Base-by-base conservation (phyloP, 257 asterid species). In the Rehmannia glutinosa region DNA sequence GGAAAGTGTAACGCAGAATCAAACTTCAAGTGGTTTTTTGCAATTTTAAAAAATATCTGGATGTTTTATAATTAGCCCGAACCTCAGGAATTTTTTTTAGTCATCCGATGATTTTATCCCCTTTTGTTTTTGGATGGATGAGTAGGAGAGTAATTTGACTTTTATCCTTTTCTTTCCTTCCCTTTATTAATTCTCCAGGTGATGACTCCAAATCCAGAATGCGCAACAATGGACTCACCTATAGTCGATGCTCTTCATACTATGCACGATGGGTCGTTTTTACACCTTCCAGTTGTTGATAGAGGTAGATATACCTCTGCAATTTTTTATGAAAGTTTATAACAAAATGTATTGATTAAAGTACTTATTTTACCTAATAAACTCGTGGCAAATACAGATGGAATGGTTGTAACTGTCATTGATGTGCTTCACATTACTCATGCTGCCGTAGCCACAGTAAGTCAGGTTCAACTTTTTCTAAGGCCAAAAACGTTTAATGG, bases 131-230 rank as follows among this genome's bases (percentile, higher is more conserved):
- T 53, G 12, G 33, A n/a, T n/a, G n/a, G n/a, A n/a, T n/a, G n/a
- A n/a, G n/a, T n/a, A n/a, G n/a, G n/a, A 3, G 11, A 19, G 25
- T 42, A 17, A 38, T 39, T 61, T 33, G 46, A 54, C 38, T 6
- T 63, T 9, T 56, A 38, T 19, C 15, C 47, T 28, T 20, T 61
- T 52, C 19, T 23, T 38, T 24, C 0, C 19, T 35, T 45, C 58
- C 25, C 8, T 24, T 5, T 50, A 16, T 35, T 38, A 53, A 57
- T 45, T 66, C 64, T 71, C 24, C 73, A 94, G 99, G 97, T 89
- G 71, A 91, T 94, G 97, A 88, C 97, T 50, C 87, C 93, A 45
- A 91, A 85, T 72, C 99, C 99, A 54, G 96, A 94, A 84, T 91
- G 97, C 79, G 88, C 95, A 30, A 82, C 92, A 25, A 66, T 87